A percentile compares a stretch with the other conserved stretches of the same genome.
These are phyloP conservation scores for Eremothecium coryli DNA, from an alignment of 1,139 yeast species.

Conservation along the genomic window DNA sequence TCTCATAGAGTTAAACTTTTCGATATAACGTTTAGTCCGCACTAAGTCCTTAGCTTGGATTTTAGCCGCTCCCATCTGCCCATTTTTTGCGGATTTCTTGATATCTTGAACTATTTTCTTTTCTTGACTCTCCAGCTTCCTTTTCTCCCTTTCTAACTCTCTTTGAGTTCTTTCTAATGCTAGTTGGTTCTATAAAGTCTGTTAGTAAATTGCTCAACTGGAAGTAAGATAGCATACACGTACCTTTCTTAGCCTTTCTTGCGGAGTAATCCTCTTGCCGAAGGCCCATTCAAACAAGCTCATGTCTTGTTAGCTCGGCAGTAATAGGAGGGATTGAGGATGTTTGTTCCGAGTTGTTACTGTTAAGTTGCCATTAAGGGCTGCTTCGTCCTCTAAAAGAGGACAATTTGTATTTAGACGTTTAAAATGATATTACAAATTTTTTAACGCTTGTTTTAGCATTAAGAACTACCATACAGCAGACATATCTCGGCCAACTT, in stretches of 20 bases:
- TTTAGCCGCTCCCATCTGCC: conserved; percentile 82
- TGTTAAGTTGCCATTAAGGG: too few relatives aligned
- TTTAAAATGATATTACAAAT: too few relatives aligned
- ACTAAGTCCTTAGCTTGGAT: conserved; percentile 93
- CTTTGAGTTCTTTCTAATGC: conserved; percentile 91
- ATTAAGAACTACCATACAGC: too few relatives aligned
- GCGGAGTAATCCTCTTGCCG: conserved; percentile 90
- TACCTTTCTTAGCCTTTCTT: conserved; percentile 76
- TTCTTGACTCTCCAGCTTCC: conserved; percentile 82
- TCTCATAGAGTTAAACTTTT: conserved; percentile 87
- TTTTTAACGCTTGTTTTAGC: too few relatives aligned
- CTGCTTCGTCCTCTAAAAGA: too few relatives aligned
- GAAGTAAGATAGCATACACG: too few relatives aligned
- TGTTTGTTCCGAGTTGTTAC: too few relatives aligned
- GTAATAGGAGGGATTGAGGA: too few relatives aligned
- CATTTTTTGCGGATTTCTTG: conserved; percentile 81
- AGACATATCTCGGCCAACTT: too few relatives aligned
- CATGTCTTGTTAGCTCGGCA: conserved; percentile 35
- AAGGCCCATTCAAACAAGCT: conserved; percentile 88
- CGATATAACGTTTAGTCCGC: conserved; percentile 71
- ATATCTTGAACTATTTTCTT: conserved; percentile 78
- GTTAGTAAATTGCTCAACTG: too few relatives aligned
- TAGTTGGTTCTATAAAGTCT: conserved; percentile 63
- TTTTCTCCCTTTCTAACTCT: conserved; percentile 79
- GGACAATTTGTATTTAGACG: too few relatives aligned